Evolutionary conservation across 768 basidiomycete species (phyloP), one percentile per base, ranked within the genome.

Genomic region (Paxillus ammoniavirescens): DNA sequence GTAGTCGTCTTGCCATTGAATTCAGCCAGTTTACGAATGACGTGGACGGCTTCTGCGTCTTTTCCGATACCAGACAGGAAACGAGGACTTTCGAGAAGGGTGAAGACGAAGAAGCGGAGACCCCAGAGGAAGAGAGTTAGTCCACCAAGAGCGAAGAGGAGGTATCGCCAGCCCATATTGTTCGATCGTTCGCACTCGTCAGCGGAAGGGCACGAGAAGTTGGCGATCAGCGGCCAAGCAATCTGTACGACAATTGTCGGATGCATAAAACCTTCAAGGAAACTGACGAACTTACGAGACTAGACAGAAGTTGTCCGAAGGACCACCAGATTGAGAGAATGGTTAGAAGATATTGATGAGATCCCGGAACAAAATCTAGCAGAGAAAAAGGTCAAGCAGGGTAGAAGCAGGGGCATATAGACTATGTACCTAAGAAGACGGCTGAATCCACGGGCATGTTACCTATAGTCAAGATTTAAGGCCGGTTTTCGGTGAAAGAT

Each of bases 91-190:
- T 84, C 82, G 44, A 80, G 65, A 13, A 84, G 71, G 26, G 68
- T 66, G 69, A 86, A 84, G 26, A 72, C 58, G 62, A 81, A 78
- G 65, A 81, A 75, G 38, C 82, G 79, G 56, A 80, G 53, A 10
- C 62, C 70, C 75, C 80, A 83, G n/a, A 82, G 65, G 49, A 82
- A 53, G 36, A 85, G 70, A 23, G 75, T 81, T 38, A 83, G 55
- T 8, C 73, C 81, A 3, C 83, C 81, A 37, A 83, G 75, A 0
- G 74, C 73, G 62, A 81, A 76, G 31, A 83, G 67, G 23, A 83
- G 74, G 61, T 84, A 84, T 28, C 84, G 72, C 83, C 84, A 85
- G 21, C 84, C 83, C 82, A 82, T 84, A 57, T 84, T 85, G 17
- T 78, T 57, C 3, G 72, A 63, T 45, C 70, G 74, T 36, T 72